Evolutionary conservation across 2,329 filamentous ascomycete species (phyloP).

Genomic region (Sporothrix schenckii): DNA sequence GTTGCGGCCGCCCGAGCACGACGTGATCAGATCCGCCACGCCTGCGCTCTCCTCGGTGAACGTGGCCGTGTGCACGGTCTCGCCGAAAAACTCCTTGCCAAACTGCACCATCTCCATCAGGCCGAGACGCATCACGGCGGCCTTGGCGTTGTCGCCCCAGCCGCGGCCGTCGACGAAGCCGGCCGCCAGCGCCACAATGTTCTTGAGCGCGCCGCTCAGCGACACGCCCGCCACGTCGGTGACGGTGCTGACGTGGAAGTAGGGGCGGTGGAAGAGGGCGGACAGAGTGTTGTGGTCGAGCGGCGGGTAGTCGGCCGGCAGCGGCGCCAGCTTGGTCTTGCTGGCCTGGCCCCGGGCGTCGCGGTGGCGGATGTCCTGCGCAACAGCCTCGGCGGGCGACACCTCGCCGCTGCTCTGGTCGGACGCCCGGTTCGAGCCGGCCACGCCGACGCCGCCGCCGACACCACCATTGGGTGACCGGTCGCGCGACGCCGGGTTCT

Average conservation of each 20-base stretch:
- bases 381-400: slow-evolving; percentile 35
- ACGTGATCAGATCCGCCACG: slow-evolving; percentile 93
- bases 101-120: slow-evolving; percentile 97
- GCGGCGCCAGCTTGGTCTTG: slow-evolving; percentile 70
- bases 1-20: slow-evolving; percentile 88
- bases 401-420: slow-evolving; percentile 41
- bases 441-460: not conserved
- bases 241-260: slow-evolving; percentile 96
- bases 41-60: slow-evolving; percentile 98
- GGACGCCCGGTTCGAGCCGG: not conserved
- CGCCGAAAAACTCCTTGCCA: slow-evolving; percentile 86
- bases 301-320: slow-evolving; percentile 81
- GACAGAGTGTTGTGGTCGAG: slow-evolving; percentile 83
- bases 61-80: slow-evolving; percentile 77
- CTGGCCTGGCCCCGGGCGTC: slow-evolving; percentile 69
- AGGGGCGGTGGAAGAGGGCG: slow-evolving; percentile 88
- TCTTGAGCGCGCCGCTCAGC: slow-evolving; percentile 91
- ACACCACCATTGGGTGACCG: slow-evolving; percentile 50
- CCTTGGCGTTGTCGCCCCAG: slow-evolving; percentile 98
- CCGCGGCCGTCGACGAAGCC: slow-evolving; percentile 94
- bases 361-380: slow-evolving; percentile 46
- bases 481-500: slow-evolving; percentile 64
- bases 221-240: slow-evolving; percentile 96
- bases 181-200: slow-evolving; percentile 90
- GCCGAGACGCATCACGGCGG: slow-evolving; percentile 96